Evolutionary conservation across 2,329 filamentous ascomycete species (phyloP), one percentile per base, ranked within the genome.

Genomic region (Zymoseptoria crescenta): DNA sequence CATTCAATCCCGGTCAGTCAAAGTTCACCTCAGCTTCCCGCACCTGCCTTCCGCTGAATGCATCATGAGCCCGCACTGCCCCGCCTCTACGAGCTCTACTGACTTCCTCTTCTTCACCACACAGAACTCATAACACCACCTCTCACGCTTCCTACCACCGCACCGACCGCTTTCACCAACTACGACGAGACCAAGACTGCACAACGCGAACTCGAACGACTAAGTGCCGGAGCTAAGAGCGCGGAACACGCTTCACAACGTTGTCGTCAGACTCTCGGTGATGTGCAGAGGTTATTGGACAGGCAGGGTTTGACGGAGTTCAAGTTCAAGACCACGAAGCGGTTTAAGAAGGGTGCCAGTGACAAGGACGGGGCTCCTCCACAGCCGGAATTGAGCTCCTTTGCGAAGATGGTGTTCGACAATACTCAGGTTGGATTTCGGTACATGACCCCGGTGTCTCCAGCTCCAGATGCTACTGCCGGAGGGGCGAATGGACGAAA

Each of bases 201-300:
- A 27, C 62, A 58, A 62, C 78, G 77, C 65, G 77, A 80, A 48
- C 72, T 92, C 66, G 84, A 87, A 65, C 81, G 81, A 52, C 76
- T 96, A 53, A 91, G 94, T 69, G 79, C 80, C 64, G 89, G 93
- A 71, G 85, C 87, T 60, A 75, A 79, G 49, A 81, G 77, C 62
- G 75, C 83, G 24, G 77, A 80, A 53, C 80, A 82, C 50, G 80
- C 80, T 29, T 86, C 88, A 20, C 82, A 83, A 69, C 83, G 84
- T 63, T 77, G 92, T 52, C 86, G 89, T 66, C 84, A 87, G 66
- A 87, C 86, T 9, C 79, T 92, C 52, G 82, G 87, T 66, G 86
- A 93, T 71, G 79, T 96, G 29, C 83, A 89, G 59, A 84, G 86
- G 63, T 81, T 96, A 49, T 74, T 96, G 58, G 85, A 86, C 69